Conservation (phyloP, 148 eudicot genomes). For the Rhododendron molle region DNA sequence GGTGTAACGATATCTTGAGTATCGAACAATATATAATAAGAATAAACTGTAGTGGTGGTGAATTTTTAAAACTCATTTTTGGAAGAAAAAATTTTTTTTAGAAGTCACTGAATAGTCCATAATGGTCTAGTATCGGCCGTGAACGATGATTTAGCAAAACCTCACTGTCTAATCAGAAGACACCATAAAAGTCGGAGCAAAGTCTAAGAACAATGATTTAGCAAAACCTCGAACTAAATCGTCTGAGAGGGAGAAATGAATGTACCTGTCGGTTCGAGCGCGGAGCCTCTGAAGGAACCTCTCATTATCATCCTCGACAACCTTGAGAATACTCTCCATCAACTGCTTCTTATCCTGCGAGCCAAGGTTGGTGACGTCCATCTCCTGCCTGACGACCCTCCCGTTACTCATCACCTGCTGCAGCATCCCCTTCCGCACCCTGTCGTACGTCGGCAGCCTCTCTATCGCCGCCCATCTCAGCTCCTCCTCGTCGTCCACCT, state of each 20-base stretch:
- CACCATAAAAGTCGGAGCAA: too few species aligned
- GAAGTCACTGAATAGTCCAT: too few species aligned
- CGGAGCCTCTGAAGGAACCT: constrained; percentile 27
- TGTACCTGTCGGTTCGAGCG: constrained; percentile 21
- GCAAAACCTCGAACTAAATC: too few species aligned
- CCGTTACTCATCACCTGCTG: constrained; percentile 15
- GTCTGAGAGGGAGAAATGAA: background rate
- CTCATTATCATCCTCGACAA: constrained; percentile 32
- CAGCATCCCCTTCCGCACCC: constrained; percentile 20
- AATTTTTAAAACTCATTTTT: too few species aligned
- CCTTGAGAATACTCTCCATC: constrained; percentile 19
- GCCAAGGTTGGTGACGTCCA: constrained; percentile 20
- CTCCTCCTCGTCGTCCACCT: constrained; percentile 23
- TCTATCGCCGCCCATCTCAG: constrained; percentile 24
- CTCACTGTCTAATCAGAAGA: too few species aligned
- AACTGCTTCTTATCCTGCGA: constrained; percentile 18
- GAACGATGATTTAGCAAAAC: too few species aligned
- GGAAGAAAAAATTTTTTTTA: too few species aligned
- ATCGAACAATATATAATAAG: too few species aligned
- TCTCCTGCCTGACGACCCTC: constrained; percentile 13
- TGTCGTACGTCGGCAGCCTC: constrained; percentile 23
- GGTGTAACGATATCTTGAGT: too few species aligned
- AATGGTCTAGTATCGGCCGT: too few species aligned
- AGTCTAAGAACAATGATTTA: too few species aligned
- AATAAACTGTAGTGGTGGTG: too few species aligned